Evolutionary conservation across 805 yeast genomes (phyloP).

Genomic region (Tetrapisispora taiwanensis): DNA sequence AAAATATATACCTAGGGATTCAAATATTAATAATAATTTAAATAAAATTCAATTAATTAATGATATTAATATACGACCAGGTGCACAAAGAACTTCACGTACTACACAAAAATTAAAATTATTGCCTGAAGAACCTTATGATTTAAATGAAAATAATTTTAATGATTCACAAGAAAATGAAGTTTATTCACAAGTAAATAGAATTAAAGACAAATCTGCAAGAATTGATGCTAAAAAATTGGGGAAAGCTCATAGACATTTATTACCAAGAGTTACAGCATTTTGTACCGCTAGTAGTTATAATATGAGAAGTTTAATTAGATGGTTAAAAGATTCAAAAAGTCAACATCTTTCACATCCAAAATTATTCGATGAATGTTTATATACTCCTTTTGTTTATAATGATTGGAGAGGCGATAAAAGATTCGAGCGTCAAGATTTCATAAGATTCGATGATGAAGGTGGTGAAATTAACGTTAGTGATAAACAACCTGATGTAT

Average conservation of each 20-base stretch:
- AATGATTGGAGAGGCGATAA: constrained; percentile 64
- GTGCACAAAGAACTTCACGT: constrained; percentile 66
- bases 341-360: constrained; percentile 70
- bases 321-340: constrained; percentile 77
- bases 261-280: constrained; percentile 89
- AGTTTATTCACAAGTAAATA: constrained; percentile 74
- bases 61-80: constrained; percentile 17
- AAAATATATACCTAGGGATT: constrained; percentile 1
- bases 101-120: constrained; percentile 65
- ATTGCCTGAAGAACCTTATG: constrained; percentile 48
- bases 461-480: constrained; percentile 92
- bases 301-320: constrained; percentile 71
- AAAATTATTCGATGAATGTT: constrained; percentile 84
- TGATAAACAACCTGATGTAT: constrained; percentile 64
- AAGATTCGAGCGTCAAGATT: constrained; percentile 33
- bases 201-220: constrained; percentile 80
- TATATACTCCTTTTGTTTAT: constrained; percentile 80
- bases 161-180: constrained; percentile 29
- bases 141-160: constrained; percentile 13
- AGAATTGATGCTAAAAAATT: constrained; percentile 88
- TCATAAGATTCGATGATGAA: constrained; percentile 76
- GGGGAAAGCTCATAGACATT: constrained; percentile 64
- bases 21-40: no score
- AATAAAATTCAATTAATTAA: neutral
- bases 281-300: constrained; percentile 93